Evolutionary conservation across 1,139 yeast species (phyloP), one percentile per base, ranked within the genome.

Genomic region (Zygosaccharomyces pseudobailii): DNA sequence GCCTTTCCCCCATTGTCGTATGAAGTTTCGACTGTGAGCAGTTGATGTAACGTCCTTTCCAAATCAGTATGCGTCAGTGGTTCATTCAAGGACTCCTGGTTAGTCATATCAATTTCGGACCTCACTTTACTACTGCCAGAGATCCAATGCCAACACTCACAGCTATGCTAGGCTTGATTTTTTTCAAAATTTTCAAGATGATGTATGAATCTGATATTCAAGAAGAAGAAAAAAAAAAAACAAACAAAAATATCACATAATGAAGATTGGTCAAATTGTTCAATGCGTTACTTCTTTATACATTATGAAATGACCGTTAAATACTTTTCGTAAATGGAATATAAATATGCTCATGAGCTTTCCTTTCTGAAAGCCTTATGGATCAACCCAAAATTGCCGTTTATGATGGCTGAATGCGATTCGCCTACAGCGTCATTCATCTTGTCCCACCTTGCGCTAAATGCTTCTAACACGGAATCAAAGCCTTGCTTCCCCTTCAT

Each of bases 401-500:
- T 44, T 9, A 67, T 43, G 6, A 68, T 58, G 13, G 53, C 41
- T 1, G 41, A 52, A n/a, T 54, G 48, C 21, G 68, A 63, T 33
- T 57, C 61, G 46, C 63, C 61, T 21, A 62, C 67, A 33, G 63
- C 58, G 30, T 53, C 64, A 41, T 57, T 57, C n/a, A 61, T 44
- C 49, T 60, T 46, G 24, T 54, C 56, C 80, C 80, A 75, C 55
- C 74, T 75, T 47, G 74, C 71, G 44, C 75, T 71, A 45, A 84
- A 74, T 28, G 75, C 68, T 49, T 75, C 67, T 48, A 90, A 72
- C 5, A 90, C 96, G 5, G 79, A 69, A 56, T 90, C 97, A 62
- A 92, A 90, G 0, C 97, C 98, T 28, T 71, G 60, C 56, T 81
- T 84, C 21, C 97, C 98, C 54, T 79, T 79, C 46, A 70, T 70